Percentiles rank a stretch among this genome's conserved stretches.
Conservation (phyloP, 2,329 filamentous ascomycete species). For the Aspergillus calidoustus region DNA sequence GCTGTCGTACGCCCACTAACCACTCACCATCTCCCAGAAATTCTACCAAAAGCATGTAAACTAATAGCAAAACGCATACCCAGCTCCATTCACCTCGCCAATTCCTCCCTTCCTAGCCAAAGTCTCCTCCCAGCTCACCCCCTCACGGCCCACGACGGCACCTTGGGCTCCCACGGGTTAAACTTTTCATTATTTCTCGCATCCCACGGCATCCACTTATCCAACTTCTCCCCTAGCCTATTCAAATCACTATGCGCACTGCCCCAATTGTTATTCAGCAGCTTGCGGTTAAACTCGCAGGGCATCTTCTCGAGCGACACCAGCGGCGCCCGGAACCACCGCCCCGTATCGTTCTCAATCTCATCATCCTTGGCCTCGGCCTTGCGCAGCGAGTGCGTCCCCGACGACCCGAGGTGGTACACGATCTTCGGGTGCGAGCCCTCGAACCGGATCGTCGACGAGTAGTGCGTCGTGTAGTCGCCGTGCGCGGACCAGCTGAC, state of each 20-base stretch:
- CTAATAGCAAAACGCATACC: too few relatives aligned
- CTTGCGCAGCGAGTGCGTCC: conserved; percentile 15
- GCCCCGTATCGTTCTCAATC: conserved; percentile 4
- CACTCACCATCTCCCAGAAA: too few relatives aligned
- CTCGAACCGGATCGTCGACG: conserved; percentile 2
- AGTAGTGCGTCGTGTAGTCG: conserved; percentile 10
- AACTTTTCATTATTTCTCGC: conserved; percentile 13
- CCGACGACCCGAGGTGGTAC: conserved; percentile 10
- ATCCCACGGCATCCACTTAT: conserved; percentile 17
- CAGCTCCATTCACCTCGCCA: too few relatives aligned
- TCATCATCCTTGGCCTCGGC: conserved; percentile 6
- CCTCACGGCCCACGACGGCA: conserved; percentile 1
- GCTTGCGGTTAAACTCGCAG: conserved; percentile 3
- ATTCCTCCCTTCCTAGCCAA: too few relatives aligned
- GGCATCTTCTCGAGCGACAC: conserved; percentile 11
- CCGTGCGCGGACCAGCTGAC: conserved; percentile 12
- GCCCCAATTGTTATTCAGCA: conserved; percentile 11
- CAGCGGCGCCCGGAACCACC: conserved; percentile 4
- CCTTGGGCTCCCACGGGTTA: conserved; percentile 11
- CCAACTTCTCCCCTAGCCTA: conserved; percentile 6
- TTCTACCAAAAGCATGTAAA: too few relatives aligned
- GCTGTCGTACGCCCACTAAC: too few relatives aligned
- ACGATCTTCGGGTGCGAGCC: conserved; percentile 14
- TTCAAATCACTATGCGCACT: conserved; percentile 14
- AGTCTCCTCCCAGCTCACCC: not conserved